Evolutionary conservation across 2,329 filamentous ascomycete species (phyloP), one percentile per base, ranked within the genome.

Genomic region (Fusarium verrucosum): DNA sequence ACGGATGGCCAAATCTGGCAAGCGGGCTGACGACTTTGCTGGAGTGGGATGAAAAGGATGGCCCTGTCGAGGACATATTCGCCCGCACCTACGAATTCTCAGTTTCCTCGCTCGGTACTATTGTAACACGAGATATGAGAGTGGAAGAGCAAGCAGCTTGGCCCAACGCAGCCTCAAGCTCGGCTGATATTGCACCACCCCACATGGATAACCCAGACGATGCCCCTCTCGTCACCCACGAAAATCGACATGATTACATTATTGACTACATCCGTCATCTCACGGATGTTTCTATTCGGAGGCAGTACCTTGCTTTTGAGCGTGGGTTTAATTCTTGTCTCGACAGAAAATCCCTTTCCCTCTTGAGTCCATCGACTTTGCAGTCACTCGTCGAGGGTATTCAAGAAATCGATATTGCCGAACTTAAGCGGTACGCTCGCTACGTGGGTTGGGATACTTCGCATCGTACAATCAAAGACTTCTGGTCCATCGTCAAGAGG

Each of bases 31-130:
- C 87, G 6, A 82, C 84, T 5, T 80, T 98, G 2, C 79, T 94
- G 3, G 84, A 90, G 40, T 97, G 92, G 92, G 84, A 89, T 42
- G 90, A 89, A 69, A 82, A 81, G 37, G 81, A 95, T 47, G 92
- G 92, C 0, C 82, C 89, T 20, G 90, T 97, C 1, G 90, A 89
- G 60, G 92, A 97, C 65, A 76, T 96, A 3, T 96, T 96, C 74
- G 84, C 89, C 55, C 85, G 92, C 53, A 94, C 92, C 0, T 97
- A 96, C 74, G 91, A 92, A 70, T 98, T 97, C 75, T 93, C 91
- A 22, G 81, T 87, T 7, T 81, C 81, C 16, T 79, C 83, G 62
- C 83, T 89, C 49, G 86, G 82, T n/a, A 77, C 83, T 56, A 82
- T 84, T 11, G 72, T 89, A 23, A 86, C 83, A 4, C 79, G 84